Conservation (phyloP, 108 stramenopile genomes). For the Cylindrotheca closterium region DNA sequence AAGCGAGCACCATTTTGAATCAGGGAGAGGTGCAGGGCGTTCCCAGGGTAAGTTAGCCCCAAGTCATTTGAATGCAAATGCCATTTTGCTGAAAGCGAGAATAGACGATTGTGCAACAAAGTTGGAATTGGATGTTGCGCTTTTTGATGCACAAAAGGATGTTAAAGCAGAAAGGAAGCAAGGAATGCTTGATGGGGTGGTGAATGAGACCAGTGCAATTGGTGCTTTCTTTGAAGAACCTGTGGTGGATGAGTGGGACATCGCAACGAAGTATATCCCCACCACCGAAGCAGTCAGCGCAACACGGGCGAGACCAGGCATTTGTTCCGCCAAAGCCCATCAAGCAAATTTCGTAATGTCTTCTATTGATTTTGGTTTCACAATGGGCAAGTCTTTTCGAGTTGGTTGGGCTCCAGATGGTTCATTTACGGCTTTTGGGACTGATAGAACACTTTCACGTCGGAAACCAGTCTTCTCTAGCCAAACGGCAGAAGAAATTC, state of each 20-base stretch:
- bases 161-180: conserved; percentile 7
- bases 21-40: conserved; percentile 59
- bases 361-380: conserved; percentile 64
- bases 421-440: conserved; percentile 46
- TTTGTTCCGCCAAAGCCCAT: conserved; percentile 27
- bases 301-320: conserved; percentile 12
- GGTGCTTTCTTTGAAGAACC: conserved; percentile 18
- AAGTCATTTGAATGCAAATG: conserved; percentile 7
- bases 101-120: neutral
- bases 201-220: conserved; percentile 11
- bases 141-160: conserved; percentile 11
- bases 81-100: conserved; percentile 4
- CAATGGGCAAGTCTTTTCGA: conserved; percentile 81
- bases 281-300: conserved; percentile 8
- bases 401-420: conserved; percentile 83
- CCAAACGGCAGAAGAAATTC: conserved; percentile 3
- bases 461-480: conserved; percentile 17
- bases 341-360: conserved; percentile 29
- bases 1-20: conserved; percentile 43
- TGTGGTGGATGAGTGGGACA: neutral
- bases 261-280: conserved; percentile 12
- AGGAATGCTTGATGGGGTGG: neutral
- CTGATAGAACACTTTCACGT: conserved; percentile 4
- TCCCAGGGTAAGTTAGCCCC: conserved; percentile 29
- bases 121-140: conserved; percentile 10